Evolutionary conservation across 495 filamentous ascomycete species (phyloP).

Genomic region (Penicillium simplicissimum): DNA sequence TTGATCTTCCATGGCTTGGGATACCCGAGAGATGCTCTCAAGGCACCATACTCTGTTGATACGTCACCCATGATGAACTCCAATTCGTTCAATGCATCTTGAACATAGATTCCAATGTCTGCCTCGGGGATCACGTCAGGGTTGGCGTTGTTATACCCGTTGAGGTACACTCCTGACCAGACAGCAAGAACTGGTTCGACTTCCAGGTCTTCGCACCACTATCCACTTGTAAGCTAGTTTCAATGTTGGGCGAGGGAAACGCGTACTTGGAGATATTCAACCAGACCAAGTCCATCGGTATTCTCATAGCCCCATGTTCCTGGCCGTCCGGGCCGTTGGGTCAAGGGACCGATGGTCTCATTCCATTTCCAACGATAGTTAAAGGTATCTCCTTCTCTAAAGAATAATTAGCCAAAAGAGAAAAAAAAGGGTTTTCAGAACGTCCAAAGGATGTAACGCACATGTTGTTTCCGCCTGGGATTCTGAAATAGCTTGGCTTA

Average conservation of each 20-base stretch:
- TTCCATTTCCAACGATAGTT: constrained; percentile 62
- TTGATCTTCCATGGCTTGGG: constrained; percentile 49
- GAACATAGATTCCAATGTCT: constrained; percentile 37
- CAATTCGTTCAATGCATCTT: constrained; percentile 60
- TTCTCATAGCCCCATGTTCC: constrained; percentile 59
- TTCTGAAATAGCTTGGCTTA: constrained; percentile 29
- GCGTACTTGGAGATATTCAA: constrained; percentile 20
- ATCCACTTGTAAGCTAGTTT: constrained; percentile 7
- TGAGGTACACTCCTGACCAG: constrained; percentile 58
- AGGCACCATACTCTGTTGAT: constrained; percentile 56
- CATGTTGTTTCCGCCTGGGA: constrained; percentile 65
- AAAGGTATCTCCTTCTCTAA: constrained; percentile 49
- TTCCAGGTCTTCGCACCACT: constrained; percentile 60
- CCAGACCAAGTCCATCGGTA: constrained; percentile 57
- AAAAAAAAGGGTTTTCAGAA: neutral
- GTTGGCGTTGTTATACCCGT: constrained; percentile 33
- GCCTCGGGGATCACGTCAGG: constrained; percentile 23
- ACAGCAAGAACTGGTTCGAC: constrained; percentile 56
- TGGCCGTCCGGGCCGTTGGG: constrained; percentile 54
- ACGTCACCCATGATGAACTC: constrained; percentile 39
- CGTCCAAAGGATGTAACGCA: constrained; percentile 6
- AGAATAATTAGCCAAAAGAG: constrained; percentile 5
- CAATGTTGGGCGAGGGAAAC: neutral
- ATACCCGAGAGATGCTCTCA: constrained; percentile 58
- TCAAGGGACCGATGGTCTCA: constrained; percentile 61